phyloP scores from a whole-genome alignment of 2,329 filamentous ascomycete species.

The Trichoderma citrinoviride region DNA sequence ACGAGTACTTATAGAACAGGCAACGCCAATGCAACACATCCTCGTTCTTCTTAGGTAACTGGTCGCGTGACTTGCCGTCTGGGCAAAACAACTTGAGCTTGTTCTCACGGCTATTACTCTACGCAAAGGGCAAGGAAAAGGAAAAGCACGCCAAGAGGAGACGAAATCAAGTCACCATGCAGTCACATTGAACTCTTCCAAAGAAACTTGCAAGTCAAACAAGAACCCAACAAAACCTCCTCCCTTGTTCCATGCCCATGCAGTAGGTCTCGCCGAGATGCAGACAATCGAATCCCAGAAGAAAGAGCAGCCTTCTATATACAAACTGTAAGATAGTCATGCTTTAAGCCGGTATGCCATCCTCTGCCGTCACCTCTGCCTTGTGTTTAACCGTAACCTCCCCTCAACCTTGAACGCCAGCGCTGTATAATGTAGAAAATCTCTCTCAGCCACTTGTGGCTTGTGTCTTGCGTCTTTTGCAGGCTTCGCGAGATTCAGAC shows the following conservation, averaged over 20 bases:
- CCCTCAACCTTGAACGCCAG: constrained; percentile 32
- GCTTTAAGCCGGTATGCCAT: constrained; percentile 9
- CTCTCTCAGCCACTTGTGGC: constrained; percentile 20
- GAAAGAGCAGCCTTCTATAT: constrained; percentile 2
- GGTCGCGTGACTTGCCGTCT: constrained; percentile 16
- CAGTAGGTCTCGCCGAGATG: not conserved
- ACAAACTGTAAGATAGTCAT: constrained; percentile 19
- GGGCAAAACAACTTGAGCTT: not conserved
- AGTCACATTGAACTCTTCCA: not conserved
- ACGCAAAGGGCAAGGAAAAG: not conserved
- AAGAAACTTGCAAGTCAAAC: not conserved
- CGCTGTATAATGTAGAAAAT: constrained; percentile 33
- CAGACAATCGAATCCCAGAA: not conserved
- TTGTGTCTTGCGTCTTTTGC: constrained; percentile 18
- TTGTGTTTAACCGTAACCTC: not conserved
- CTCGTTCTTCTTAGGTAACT: constrained; percentile 12
- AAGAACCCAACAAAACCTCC: not conserved
- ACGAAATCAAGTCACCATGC: not conserved
- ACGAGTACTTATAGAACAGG: not conserved
- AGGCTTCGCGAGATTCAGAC: not conserved
- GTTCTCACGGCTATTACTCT: not conserved
- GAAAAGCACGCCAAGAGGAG: not conserved
- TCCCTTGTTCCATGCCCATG: not conserved
- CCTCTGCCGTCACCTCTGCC: not conserved
- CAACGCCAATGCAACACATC: not conserved